Conservation (phyloP, 2,329 filamentous ascomycete species). For the Ophiostoma himal-ulmi region DNA sequence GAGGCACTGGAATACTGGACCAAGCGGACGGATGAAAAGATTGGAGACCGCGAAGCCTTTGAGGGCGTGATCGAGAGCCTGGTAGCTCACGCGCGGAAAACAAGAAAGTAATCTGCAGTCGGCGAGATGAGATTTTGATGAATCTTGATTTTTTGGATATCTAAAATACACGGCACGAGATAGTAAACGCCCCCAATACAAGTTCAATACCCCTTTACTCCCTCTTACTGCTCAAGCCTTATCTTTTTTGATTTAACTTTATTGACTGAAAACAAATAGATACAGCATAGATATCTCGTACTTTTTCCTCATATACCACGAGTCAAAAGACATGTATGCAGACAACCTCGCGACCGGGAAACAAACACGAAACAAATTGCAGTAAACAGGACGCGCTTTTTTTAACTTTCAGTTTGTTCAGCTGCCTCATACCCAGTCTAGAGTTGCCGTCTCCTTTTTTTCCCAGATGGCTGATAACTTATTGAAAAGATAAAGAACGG, state of each 20-base stretch:
- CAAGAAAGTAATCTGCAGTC: conserved; percentile 55
- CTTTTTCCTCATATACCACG: background rate
- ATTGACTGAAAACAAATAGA: background rate
- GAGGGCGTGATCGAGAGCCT: conserved; percentile 96
- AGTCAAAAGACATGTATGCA: background rate
- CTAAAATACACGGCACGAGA: background rate
- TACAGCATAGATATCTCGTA: conserved; percentile 5
- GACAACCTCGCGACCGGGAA: background rate
- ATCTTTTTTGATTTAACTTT: background rate
- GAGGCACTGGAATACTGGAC: conserved; percentile 84
- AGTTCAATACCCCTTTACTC: background rate
- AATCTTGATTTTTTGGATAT: background rate
- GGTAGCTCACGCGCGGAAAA: conserved; percentile 82
- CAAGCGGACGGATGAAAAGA: conserved; percentile 74
- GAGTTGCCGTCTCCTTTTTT: conserved; percentile 7
- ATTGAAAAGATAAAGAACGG: background rate
- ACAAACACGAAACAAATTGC: background rate
- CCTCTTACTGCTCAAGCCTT: background rate
- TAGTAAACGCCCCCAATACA: conserved; percentile 1
- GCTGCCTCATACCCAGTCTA: conserved; percentile 3
- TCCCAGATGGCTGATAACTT: conserved; percentile 2
- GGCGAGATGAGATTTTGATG: too few relatives aligned
- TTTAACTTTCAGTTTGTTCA: background rate
- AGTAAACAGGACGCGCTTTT: conserved; percentile 10
- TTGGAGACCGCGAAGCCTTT: conserved; percentile 87